Conservation (phyloP, 202 grass and related monocot species). For the Zoysia matrella region DNA sequence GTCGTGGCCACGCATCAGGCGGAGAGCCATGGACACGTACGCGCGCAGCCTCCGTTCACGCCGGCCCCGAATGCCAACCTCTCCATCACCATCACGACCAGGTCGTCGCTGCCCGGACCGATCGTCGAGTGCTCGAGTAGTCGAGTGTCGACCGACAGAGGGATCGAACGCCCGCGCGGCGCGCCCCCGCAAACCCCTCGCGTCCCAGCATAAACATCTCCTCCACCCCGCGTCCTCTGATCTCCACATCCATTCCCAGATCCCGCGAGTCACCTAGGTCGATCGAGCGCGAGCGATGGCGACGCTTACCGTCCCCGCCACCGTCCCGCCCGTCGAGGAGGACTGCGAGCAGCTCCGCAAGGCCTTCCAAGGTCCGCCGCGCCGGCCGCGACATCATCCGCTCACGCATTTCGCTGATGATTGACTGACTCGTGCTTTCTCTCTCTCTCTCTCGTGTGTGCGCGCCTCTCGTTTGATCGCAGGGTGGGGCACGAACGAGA, state of each 20-base stretch:
- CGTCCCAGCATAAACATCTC: not conserved
- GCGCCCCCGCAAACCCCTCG: constrained; percentile 9
- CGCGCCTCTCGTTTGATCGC: constrained; percentile 2
- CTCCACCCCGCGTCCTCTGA: constrained; percentile 21
- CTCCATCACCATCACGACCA: not conserved
- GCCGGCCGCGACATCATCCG: constrained; percentile 70
- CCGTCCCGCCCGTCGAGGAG: constrained; percentile 49
- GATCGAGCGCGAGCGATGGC: constrained; percentile 47
- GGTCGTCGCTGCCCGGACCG: not conserved
- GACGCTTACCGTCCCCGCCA: constrained; percentile 61
- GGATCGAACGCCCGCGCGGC: not conserved
- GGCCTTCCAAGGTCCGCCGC: constrained; percentile 72
- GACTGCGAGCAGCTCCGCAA: constrained; percentile 37
- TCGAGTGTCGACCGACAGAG: not conserved
- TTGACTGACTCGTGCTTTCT: not conserved
- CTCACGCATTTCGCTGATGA: constrained; percentile 27
- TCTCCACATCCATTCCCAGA: not conserved
- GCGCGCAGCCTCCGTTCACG: not conserved
- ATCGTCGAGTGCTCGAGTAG: too few species aligned
- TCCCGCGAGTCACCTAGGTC: not conserved
- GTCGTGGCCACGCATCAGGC: not conserved
- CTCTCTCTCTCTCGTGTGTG: constrained; percentile 18
- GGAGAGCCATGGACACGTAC: constrained; percentile 30
- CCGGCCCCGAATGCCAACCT: constrained; percentile 8
- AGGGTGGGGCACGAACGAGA: constrained; percentile 96